Base-by-base conservation (phyloP, 176 grass and related monocot species). In the Secale cereale region DNA sequence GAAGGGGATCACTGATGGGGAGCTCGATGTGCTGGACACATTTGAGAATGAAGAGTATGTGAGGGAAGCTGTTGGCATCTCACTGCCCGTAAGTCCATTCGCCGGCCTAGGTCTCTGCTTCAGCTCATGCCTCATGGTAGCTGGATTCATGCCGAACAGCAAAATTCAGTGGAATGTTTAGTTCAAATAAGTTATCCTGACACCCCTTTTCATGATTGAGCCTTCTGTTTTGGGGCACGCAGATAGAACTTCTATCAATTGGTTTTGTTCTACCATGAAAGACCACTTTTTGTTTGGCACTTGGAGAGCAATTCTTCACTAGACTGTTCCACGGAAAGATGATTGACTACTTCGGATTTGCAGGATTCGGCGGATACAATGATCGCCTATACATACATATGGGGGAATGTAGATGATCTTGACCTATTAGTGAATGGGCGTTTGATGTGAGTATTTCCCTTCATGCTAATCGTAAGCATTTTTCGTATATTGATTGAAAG, bases 31-130 rank as follows among this genome's bases (percentile, higher is more conserved):
- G 45, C 66, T 98, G n/a, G 95, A 98, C 85, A 36, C 46, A 82
- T 98, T 98, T 84, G 95, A 98, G 74, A 92, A 91, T 79, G 85
- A 86, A 28, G 89, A 94, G 75, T 95, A 98, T 75, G 76, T n/a
- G n/a, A n/a, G n/a, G n/a, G n/a, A n/a, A n/a, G n/a, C n/a, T n/a
- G n/a, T n/a, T n/a, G n/a, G n/a, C 63, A 69, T 98, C 50, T 90
- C 91, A 50, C 43, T 93, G 28, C 56, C n/a, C 36, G 95, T 98
- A 88, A 89, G 95, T 86, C 4, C 79, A 19, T 64, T n/a, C n/a
- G n/a, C n/a, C n/a, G n/a, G n/a, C n/a, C n/a, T n/a, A n/a, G n/a
- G n/a, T n/a, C n/a, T n/a, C 31, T 72, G 12, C 33, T 43, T 4
- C 65, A 57, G 30, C 56, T 4, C 7, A n/a, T n/a, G n/a, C n/a